Base-by-base conservation (phyloP, 805 yeast species). In the Candida ipomoeae region DNA sequence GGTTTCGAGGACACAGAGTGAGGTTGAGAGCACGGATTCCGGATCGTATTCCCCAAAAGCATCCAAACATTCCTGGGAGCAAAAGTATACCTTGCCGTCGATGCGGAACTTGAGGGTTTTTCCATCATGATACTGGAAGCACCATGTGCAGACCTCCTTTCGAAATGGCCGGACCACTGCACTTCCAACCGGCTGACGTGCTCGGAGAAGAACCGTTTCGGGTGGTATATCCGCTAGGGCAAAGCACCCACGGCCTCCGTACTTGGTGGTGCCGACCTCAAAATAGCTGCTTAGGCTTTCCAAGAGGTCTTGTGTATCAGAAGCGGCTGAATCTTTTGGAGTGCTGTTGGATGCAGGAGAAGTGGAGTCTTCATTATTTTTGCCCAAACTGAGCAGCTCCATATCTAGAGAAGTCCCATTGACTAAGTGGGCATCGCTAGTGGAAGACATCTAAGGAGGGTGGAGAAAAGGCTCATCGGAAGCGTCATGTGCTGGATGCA, bases 161-260 rank as follows among this genome's bases (percentile, higher is more conserved):
- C 79, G 74, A 61, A 81, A 83, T 3, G 81, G 82, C 51, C 74
- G 70, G 15, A 72, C 63, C 2, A 83, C 70, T 1, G 80, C 69
- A 14, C 74, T 66, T 8, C 84, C 77, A 37, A 80, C 62, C 0
- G 84, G 82, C 2, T 62, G 49, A 3, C 59, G 52, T 15, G 79
- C 75, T 7, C 42, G 50, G 37, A 78, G 65, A 3, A 84, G 64
- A 0, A 61, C 56, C 0, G 80, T 71, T 7, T 71, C 79, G 33
- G 62, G 57, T 13, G 72, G 64, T 13, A 84, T 75, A n/a, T 59
- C 51, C 2, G 33, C 29, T 0, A 50, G 55, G 8, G 87, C 78
- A 60, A 79, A 83, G 55, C 85, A 81, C 1, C 87, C 87, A 49
- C 87, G 69, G n/a, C 87, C 86, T 4, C 80, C 74, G 48, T 77